Percentiles rank a stretch among this genome's conserved stretches.
phyloP scores from a whole-genome alignment of 2,329 filamentous ascomycete genomes.

The Aspergillaceae sp. region DNA sequence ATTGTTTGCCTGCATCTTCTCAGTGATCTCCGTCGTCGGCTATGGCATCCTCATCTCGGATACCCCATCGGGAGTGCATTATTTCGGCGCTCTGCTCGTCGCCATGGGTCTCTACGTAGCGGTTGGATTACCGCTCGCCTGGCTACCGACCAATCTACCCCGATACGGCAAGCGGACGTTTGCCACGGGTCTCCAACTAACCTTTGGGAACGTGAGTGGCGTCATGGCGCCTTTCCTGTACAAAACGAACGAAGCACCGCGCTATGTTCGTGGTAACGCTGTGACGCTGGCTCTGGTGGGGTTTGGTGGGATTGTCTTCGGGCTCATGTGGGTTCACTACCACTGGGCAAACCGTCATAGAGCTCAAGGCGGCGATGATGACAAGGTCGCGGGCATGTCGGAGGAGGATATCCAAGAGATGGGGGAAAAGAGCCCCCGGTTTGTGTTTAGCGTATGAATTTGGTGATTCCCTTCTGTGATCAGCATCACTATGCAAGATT shows the following conservation, averaged over 20 bases:
- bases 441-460: conserved; percentile 30
- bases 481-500: background rate
- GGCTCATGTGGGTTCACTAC: conserved; percentile 49
- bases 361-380: conserved; percentile 29
- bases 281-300: conserved; percentile 52
- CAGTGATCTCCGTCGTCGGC: conserved; percentile 55
- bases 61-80: conserved; percentile 54
- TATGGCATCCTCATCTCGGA: conserved; percentile 61
- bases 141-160: conserved; percentile 59
- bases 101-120: conserved; percentile 61
- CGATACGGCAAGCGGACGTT: conserved; percentile 69
- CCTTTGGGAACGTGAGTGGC: conserved; percentile 60
- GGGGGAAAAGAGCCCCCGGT: conserved; percentile 35
- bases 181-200: conserved; percentile 62
- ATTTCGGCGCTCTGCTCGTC: conserved; percentile 69
- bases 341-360: conserved; percentile 39
- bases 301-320: conserved; percentile 46
- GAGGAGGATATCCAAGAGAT: conserved; percentile 37
- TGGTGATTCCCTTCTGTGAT: background rate
- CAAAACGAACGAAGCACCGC: conserved; percentile 41
- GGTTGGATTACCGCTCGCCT: conserved; percentile 48
- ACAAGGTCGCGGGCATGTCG: conserved; percentile 30
- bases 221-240: conserved; percentile 62
- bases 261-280: conserved; percentile 55
- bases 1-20: conserved; percentile 56